These are phyloP conservation scores for Neurospora tetraspora DNA, from an alignment of 495 filamentous ascomycete species.

Conservation along the genomic window DNA sequence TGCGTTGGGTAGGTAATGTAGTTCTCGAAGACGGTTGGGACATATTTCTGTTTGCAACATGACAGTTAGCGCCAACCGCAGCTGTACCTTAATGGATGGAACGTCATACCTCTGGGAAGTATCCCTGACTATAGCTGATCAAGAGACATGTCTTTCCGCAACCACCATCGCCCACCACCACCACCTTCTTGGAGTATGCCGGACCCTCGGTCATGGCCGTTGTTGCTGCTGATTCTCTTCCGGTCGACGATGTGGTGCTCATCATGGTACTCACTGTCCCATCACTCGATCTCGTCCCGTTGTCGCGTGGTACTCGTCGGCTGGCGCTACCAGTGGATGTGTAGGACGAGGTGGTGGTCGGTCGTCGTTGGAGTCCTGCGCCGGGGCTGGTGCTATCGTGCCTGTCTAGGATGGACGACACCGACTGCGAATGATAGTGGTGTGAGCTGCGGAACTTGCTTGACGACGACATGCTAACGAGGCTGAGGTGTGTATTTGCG, in stretches of 20 bases:
- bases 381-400: conserved; percentile 23
- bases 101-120: conserved; percentile 83
- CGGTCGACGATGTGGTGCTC: conserved; percentile 52
- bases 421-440: conserved; percentile 20
- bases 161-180: conserved; percentile 94
- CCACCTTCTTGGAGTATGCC: conserved; percentile 95
- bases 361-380: neutral
- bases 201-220: conserved; percentile 84
- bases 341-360: neutral
- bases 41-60: conserved; percentile 71
- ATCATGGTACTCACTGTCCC: conserved; percentile 70
- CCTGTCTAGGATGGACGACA: conserved; percentile 18
- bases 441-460: conserved; percentile 36
- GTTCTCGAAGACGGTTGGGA: conserved; percentile 98
- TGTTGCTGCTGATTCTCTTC: conserved; percentile 55
- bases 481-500: neutral
- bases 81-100: neutral
- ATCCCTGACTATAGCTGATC: conserved; percentile 96
- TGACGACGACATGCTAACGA: conserved; percentile 28
- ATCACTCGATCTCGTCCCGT: conserved; percentile 42
- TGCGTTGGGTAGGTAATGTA: conserved; percentile 96
- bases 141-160: conserved; percentile 98
- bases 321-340: conserved; percentile 17
- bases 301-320: conserved; percentile 31
- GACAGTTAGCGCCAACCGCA: neutral